Percentiles rank a stretch among this genome's conserved stretches.
These are phyloP conservation scores for Ceratobasidium papillatum DNA, from an alignment of 1,284 basidiomycete species.

Conservation along the genomic window DNA sequence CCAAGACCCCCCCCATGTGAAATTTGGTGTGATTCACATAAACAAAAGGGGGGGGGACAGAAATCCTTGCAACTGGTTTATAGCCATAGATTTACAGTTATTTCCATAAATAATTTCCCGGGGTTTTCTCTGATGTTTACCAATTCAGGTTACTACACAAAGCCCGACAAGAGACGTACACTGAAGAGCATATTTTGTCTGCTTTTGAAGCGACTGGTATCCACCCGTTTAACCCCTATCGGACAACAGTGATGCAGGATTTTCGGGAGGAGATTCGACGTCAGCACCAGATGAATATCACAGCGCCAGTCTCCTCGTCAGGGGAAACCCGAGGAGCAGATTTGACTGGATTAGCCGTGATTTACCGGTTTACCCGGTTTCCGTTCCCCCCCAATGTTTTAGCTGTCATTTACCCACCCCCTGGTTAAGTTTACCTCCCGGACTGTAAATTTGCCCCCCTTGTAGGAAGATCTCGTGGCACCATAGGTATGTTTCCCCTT, in stretches of 20 bases:
- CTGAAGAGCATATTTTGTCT: constrained; percentile 46
- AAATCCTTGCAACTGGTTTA: no score
- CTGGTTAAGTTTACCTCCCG: not conserved
- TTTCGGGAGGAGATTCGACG: not conserved
- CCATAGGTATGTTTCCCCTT: no score
- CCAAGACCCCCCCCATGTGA: no score
- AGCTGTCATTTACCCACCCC: not conserved
- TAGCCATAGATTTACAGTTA: no score
- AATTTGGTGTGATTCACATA: no score
- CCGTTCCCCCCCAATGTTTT: not conserved
- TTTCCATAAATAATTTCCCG: no score
- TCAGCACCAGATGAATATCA: not conserved
- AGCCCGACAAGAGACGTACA: constrained; percentile 46
- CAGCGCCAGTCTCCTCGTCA: not conserved
- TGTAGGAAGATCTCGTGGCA: no score
- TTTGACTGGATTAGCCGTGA: not conserved
- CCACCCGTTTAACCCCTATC: constrained; percentile 46
- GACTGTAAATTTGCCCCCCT: no score
- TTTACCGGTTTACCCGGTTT: not conserved
- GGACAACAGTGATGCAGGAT: constrained; percentile 5
- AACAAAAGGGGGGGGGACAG: no score
- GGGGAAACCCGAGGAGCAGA: not conserved
- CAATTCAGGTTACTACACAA: constrained; percentile 49
- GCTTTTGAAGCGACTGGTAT: constrained; percentile 50
- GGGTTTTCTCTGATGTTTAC: no score